Percentiles rank a stretch among this genome's conserved stretches.
These are phyloP conservation scores for Cyberlindnera xishuangbannaensis DNA, from an alignment of 805 yeast genomes.

Conservation along the genomic window DNA sequence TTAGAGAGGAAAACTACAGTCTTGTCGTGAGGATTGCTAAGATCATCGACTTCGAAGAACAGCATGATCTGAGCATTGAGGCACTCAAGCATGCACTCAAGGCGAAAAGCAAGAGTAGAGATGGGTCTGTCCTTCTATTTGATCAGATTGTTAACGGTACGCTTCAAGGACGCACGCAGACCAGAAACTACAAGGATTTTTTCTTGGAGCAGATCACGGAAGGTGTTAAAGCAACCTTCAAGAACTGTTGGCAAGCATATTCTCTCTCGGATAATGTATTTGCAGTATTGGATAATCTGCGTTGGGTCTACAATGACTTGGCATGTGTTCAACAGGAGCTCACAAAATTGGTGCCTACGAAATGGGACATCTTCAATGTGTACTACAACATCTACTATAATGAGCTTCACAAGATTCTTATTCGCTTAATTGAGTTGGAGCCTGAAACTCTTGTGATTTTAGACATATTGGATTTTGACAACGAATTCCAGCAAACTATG, in stretches of 20 bases:
- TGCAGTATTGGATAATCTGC: slow-evolving; percentile 61
- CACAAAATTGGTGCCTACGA: slow-evolving; percentile 53
- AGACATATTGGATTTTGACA: slow-evolving; percentile 71
- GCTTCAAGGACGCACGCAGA: slow-evolving; percentile 35
- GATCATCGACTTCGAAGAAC: slow-evolving; percentile 73
- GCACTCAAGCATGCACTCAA: slow-evolving; percentile 27
- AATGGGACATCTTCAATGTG: slow-evolving; percentile 67
- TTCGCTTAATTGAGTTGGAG: slow-evolving; percentile 57
- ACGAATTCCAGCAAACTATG: slow-evolving; percentile 53
- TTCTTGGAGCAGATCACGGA: slow-evolving; percentile 54
- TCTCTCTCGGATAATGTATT: slow-evolving; percentile 37
- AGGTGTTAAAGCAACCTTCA: slow-evolving; percentile 62
- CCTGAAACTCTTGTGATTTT: slow-evolving; percentile 77
- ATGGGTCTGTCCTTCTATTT: slow-evolving; percentile 15
- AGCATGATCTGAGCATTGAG: slow-evolving; percentile 59
- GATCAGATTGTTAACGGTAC: slow-evolving; percentile 37
- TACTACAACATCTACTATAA: slow-evolving; percentile 63
- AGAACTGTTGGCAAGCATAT: slow-evolving; percentile 53
- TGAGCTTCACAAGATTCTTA: slow-evolving; percentile 58
- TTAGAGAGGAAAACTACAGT: slow-evolving; percentile 61
- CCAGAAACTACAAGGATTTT: slow-evolving; percentile 56
- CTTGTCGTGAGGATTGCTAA: slow-evolving; percentile 69
- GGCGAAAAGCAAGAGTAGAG: slow-evolving; percentile 26
- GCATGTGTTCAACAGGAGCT: slow-evolving; percentile 57
- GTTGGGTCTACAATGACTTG: slow-evolving; percentile 82